These are phyloP conservation scores for Leucocoprinus sp. DNA, from an alignment of 768 basidiomycete species.

Conservation along the genomic window DNA sequence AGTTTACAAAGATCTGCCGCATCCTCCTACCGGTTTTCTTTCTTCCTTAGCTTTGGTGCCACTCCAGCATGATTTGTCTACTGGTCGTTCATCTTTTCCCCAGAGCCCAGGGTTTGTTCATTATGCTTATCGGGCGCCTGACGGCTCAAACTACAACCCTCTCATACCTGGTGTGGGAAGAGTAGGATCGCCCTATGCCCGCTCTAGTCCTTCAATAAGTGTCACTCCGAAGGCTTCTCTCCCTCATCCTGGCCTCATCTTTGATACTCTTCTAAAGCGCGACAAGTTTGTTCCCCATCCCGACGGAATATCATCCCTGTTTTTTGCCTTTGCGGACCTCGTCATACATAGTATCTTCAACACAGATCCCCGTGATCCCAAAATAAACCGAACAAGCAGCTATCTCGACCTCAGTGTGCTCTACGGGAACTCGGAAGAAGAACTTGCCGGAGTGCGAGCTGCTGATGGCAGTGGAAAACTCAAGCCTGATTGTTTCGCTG, in stretches of 20 bases:
- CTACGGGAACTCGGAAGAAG: conserved; percentile 50
- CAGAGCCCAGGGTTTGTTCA: conserved; percentile 16
- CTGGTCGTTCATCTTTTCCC: neutral
- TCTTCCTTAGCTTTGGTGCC: neutral
- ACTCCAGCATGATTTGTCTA: neutral
- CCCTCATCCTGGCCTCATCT: conserved; percentile 61
- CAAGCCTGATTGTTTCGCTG: conserved; percentile 65
- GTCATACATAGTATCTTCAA: conserved; percentile 71
- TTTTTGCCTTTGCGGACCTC: conserved; percentile 75
- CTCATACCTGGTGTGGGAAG: conserved; percentile 47
- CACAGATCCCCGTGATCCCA: conserved; percentile 37
- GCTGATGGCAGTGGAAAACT: conserved; percentile 61
- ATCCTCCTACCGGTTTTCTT: conserved; percentile 56
- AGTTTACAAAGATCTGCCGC: conserved; percentile 79
- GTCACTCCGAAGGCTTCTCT: conserved; percentile 35
- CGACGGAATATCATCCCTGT: conserved; percentile 61
- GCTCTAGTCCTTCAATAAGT: conserved; percentile 47
- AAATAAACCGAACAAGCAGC: conserved; percentile 56
- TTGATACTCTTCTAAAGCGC: conserved; percentile 57
- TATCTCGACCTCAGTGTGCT: conserved; percentile 73
- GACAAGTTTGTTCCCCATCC: conserved; percentile 47
- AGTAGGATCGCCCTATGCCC: conserved; percentile 60
- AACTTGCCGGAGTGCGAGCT: conserved; percentile 44
- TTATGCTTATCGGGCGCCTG: conserved; percentile 50
- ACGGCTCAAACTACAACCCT: conserved; percentile 56